These are phyloP conservation scores for Pythium grandisporangium DNA, from an alignment of 352 stramenopile genomes.

Conservation along the genomic window DNA sequence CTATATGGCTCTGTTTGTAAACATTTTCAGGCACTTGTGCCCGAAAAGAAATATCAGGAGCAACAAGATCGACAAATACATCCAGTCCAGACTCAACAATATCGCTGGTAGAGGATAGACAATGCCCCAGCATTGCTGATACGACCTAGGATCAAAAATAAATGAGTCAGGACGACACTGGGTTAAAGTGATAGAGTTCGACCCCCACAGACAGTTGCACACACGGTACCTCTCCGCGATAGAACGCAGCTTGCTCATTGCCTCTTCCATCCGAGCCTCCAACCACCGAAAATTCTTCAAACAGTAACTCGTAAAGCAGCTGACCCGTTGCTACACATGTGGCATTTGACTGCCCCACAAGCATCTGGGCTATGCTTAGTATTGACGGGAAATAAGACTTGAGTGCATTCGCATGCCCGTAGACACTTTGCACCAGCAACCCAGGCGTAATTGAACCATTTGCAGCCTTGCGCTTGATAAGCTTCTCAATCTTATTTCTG, in stretches of 20 bases:
- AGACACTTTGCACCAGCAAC: conserved; percentile 21
- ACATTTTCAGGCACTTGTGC: conserved; percentile 5
- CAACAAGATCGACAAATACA: conserved; percentile 22
- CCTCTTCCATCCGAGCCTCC: conserved; percentile 9
- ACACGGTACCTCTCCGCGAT: conserved; percentile 34
- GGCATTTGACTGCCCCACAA: conserved; percentile 13
- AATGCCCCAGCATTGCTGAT: conserved; percentile 20
- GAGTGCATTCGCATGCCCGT: conserved; percentile 26
- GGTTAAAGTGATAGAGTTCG: not conserved
- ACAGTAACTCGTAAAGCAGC: conserved; percentile 36
- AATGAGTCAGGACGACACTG: not conserved
- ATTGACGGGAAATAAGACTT: conserved; percentile 32
- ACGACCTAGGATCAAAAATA: conserved; percentile 18
- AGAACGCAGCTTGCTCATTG: conserved; percentile 23
- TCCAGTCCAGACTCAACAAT: conserved; percentile 25
- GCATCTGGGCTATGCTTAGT: conserved; percentile 18
- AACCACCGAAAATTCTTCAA: conserved; percentile 29
- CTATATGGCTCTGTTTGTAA: conserved; percentile 9
- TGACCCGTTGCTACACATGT: conserved; percentile 17
- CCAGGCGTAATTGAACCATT: conserved; percentile 11
- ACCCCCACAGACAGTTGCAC: not conserved
- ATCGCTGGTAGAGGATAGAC: conserved; percentile 13
- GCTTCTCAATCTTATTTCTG: conserved; percentile 23
- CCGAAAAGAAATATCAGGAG: conserved; percentile 15
- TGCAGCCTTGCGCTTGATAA: conserved; percentile 34